Conservation (phyloP, 2,329 filamentous ascomycete species). For the Calonectria fujianensis region DNA sequence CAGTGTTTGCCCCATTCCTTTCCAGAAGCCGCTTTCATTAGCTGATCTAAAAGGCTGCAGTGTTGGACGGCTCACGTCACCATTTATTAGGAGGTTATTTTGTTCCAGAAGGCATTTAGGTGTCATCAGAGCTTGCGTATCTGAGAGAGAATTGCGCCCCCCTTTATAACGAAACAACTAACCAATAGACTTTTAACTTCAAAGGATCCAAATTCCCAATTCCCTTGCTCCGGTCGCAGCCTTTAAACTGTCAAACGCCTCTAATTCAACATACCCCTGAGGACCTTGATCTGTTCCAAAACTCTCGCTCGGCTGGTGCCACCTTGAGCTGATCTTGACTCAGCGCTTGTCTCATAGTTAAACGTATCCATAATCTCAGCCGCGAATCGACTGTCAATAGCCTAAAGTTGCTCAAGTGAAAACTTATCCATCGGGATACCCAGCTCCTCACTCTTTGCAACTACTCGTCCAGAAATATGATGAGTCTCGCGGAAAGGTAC, state of each 20-base stretch:
- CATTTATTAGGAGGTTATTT: too few species aligned
- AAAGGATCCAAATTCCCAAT: background rate
- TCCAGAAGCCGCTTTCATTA: too few species aligned
- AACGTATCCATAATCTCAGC: conserved; percentile 60
- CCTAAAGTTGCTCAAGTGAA: conserved; percentile 13
- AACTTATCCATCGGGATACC: conserved; percentile 26
- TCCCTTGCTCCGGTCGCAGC: background rate
- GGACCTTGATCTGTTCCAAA: conserved; percentile 74
- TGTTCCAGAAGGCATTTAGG: too few species aligned
- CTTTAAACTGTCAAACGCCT: conserved; percentile 4
- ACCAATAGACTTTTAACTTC: background rate
- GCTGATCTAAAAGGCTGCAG: too few species aligned
- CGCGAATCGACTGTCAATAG: conserved; percentile 13
- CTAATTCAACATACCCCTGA: conserved; percentile 59
- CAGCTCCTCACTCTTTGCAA: conserved; percentile 17
- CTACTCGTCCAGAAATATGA: conserved; percentile 11
- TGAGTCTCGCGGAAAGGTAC: conserved; percentile 28
- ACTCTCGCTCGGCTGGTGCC: conserved; percentile 83
- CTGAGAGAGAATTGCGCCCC: too few species aligned
- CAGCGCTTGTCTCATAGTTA: conserved; percentile 67
- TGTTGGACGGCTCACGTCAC: too few species aligned
- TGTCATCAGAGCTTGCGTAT: too few species aligned
- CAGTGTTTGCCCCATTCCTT: too few species aligned
- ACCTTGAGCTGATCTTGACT: conserved; percentile 83
- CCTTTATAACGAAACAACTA: background rate